phyloP scores from a whole-genome alignment of 768 basidiomycete genomes.

The Podaxis carcinomalis region DNA sequence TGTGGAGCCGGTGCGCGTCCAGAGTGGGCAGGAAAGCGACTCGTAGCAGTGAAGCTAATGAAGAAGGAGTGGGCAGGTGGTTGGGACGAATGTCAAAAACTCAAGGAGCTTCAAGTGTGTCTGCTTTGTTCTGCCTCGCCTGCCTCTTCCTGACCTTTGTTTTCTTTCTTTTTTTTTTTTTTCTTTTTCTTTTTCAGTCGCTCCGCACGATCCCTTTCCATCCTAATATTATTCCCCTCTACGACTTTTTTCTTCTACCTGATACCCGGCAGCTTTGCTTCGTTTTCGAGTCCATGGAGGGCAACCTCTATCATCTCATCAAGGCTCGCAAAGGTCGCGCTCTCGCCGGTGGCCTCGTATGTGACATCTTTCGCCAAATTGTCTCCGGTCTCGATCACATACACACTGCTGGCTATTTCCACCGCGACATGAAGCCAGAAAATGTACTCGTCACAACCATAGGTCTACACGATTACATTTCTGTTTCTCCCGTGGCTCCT shows the following conservation, averaged over 20 bases:
- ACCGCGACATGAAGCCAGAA: constrained; percentile 99
- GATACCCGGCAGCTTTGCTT: constrained; percentile 96
- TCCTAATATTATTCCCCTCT: constrained; percentile 96
- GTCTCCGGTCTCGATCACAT: constrained; percentile 89
- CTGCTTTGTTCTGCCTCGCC: constrained; percentile 11
- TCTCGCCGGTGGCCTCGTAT: constrained; percentile 94
- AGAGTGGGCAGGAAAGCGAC: constrained; percentile 90
- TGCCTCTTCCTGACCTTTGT: constrained; percentile 15
- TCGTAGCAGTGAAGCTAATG: constrained; percentile 98
- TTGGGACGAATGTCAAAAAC: constrained; percentile 93
- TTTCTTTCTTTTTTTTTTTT: constrained; percentile 2
- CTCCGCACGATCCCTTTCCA: constrained; percentile 92
- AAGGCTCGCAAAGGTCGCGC: constrained; percentile 93
- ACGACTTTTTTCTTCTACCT: constrained; percentile 98
- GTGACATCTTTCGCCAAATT: constrained; percentile 92
- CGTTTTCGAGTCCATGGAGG: constrained; percentile 99
- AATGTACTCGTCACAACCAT: constrained; percentile 98
- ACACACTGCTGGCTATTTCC: constrained; percentile 91
- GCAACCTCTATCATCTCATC: constrained; percentile 98
- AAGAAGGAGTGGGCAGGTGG: constrained; percentile 97
- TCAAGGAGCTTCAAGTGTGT: constrained; percentile 92
- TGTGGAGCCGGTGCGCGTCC: constrained; percentile 88
- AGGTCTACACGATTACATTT: constrained; percentile 87
- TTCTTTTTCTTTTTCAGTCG: constrained; percentile 50
- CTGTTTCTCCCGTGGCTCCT: constrained; percentile 66